Conservation (phyloP, 1,139 yeast genomes). For the Protomyces gravidus region DNA sequence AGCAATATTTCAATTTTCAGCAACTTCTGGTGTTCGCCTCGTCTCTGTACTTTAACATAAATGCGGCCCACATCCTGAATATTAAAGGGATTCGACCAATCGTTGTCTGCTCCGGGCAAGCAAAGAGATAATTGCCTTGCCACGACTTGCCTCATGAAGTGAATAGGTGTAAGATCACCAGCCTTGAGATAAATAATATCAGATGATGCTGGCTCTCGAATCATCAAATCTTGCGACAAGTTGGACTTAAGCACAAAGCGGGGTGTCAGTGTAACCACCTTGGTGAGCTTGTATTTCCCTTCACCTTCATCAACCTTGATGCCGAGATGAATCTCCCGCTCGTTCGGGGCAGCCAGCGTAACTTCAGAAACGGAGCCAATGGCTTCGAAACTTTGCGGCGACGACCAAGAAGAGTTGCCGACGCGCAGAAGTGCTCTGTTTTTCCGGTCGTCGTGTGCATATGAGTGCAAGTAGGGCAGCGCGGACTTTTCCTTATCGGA, state of each 20-base stretch:
- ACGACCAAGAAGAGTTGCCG: conserved; percentile 71
- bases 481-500: conserved; percentile 41
- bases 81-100: conserved; percentile 86
- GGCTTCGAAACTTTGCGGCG: conserved; percentile 79
- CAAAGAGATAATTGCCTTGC: conserved; percentile 57
- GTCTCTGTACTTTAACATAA: conserved; percentile 63
- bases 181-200: conserved; percentile 40
- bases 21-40: conserved; percentile 61
- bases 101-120: conserved; percentile 55
- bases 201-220: conserved; percentile 53
- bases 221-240: conserved; percentile 52
- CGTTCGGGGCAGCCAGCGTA: conserved; percentile 54
- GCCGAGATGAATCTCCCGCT: conserved; percentile 71
- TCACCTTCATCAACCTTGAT: conserved; percentile 75
- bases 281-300: conserved; percentile 71
- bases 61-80: conserved; percentile 80
- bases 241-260: conserved; percentile 70
- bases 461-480: conserved; percentile 79
- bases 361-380: conserved; percentile 77
- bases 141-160: conserved; percentile 50
- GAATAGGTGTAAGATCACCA: conserved; percentile 58
- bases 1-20: conserved; percentile 67
- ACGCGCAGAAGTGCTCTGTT: conserved; percentile 68
- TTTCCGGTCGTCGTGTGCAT: conserved; percentile 56
- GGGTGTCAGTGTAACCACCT: conserved; percentile 76